Percentiles rank a stretch among this genome's conserved stretches.
These are phyloP conservation scores for Populus ilicifolia DNA, from an alignment of 345 rosid genomes.

Conservation along the genomic window DNA sequence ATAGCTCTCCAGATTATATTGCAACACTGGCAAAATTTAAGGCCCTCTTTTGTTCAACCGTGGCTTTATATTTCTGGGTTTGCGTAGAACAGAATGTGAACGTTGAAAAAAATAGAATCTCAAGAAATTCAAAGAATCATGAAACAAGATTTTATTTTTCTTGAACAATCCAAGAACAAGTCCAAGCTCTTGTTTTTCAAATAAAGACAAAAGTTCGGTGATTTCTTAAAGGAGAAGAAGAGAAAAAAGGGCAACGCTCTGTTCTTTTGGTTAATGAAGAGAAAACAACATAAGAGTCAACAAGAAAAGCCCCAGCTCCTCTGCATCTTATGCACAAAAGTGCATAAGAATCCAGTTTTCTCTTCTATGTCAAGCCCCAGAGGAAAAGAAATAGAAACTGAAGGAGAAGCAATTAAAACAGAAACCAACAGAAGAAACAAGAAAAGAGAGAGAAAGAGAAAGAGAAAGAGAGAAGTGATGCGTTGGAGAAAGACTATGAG, in stretches of 20 bases:
- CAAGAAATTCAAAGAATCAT: constrained; percentile 10
- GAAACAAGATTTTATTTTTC: constrained; percentile 5
- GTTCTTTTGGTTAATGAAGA: constrained; percentile 30
- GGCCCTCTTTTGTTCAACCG: constrained; percentile 1
- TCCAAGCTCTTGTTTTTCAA: constrained; percentile 5
- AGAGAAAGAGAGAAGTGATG: constrained; percentile 26
- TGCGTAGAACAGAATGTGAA: constrained; percentile 15
- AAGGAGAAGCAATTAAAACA: constrained; percentile 23
- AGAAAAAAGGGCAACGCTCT: constrained; percentile 21
- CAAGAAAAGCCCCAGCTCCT: constrained; percentile 26
- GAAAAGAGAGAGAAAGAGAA: constrained; percentile 6
- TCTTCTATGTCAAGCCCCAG: constrained; percentile 13
- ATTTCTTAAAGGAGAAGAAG: constrained; percentile 11
- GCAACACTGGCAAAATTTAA: constrained; percentile 5
- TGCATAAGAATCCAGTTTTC: constrained; percentile 19
- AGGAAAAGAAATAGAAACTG: constrained; percentile 6
- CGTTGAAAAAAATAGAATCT: constrained; percentile 3
- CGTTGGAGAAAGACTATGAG: constrained; percentile 41
- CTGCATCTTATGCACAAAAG: constrained; percentile 26
- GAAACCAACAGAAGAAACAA: constrained; percentile 7
- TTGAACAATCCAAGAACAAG: background rate
- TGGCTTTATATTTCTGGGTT: constrained; percentile 1
- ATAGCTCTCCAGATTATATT: constrained; percentile 24
- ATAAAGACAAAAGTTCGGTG: background rate
- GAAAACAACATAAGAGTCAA: constrained; percentile 19